These are phyloP conservation scores for Dictyostelium brefeldianum DNA, from an alignment of 78 protist genomes.

Conservation along the genomic window DNA sequence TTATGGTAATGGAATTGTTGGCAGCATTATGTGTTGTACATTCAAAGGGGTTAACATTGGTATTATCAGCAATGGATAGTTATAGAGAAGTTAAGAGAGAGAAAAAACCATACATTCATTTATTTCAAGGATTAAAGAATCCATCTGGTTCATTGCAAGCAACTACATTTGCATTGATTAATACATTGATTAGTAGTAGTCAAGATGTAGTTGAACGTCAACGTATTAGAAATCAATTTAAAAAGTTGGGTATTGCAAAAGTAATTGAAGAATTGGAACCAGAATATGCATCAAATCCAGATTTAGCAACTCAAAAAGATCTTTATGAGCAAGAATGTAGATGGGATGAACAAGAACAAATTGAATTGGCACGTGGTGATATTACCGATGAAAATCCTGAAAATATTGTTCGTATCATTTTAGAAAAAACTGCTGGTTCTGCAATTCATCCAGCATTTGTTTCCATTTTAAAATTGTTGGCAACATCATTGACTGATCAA, in stretches of 20 bases:
- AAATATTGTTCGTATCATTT: not conserved
- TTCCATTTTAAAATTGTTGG: slow-evolving; percentile 41
- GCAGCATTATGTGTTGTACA: slow-evolving; percentile 66
- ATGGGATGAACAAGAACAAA: slow-evolving; percentile 77
- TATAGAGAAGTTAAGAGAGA: slow-evolving; percentile 74
- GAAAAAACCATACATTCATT: slow-evolving; percentile 58
- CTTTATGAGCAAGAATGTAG: slow-evolving; percentile 63
- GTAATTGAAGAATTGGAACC: slow-evolving; percentile 34
- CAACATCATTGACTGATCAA: slow-evolving; percentile 4
- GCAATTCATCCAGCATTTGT: slow-evolving; percentile 31
- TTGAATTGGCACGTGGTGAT: slow-evolving; percentile 59
- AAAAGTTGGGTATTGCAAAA: slow-evolving; percentile 42
- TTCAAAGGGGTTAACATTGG: slow-evolving; percentile 48
- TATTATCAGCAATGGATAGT: slow-evolving; percentile 46
- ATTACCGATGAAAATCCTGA: slow-evolving; percentile 59
- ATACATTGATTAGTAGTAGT: slow-evolving; percentile 47
- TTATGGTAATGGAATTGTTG: slow-evolving; percentile 51
- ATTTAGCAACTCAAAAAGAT: slow-evolving; percentile 50
- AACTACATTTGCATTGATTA: slow-evolving; percentile 59
- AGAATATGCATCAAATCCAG: slow-evolving; percentile 41
- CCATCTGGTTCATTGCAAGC: slow-evolving; percentile 22
- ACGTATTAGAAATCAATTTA: slow-evolving; percentile 49
- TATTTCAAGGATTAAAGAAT: slow-evolving; percentile 39
- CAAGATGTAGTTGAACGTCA: slow-evolving; percentile 33
- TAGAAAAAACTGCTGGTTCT: slow-evolving; percentile 14